Evolutionary conservation across 768 basidiomycete genomes (phyloP), one percentile per base, ranked within the genome.

Genomic region (Mycena vitilis): DNA sequence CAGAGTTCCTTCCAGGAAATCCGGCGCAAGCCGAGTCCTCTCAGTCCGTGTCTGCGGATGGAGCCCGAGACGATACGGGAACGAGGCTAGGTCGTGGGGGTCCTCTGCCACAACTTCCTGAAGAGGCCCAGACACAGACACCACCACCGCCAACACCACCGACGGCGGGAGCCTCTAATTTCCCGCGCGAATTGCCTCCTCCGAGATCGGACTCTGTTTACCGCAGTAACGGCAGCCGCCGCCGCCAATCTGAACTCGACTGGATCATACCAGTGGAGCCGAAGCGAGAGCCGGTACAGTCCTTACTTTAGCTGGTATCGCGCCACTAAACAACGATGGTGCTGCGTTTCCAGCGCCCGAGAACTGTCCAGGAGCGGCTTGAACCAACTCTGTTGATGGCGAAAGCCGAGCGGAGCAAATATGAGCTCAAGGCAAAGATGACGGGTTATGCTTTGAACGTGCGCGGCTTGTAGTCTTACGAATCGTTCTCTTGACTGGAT

Each of bases 371-470:
- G 11, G 86, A 89, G 59, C 84, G 91, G 5, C 75, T 93, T 5
- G 49, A 80, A 20, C 87, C 88, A 5, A 92, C 89, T 0, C 74
- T 91, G 3, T 68, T 78, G 0, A 75, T 80, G 4, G 91, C 91
- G 1, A 73, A 72, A 9, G 15, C n/a, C 0, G 86, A 89, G 71
- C 82, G 81, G 61, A 75, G 78, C 25, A 88, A 85, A 62, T 87
- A 83, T 63, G 80, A 81, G 0, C 56, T 71, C 34, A 86, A 85
- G 78, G 86, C 84, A 78, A 52, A 45, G 66, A 53, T 68, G 44
- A 71, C 70, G 23, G 70, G 68, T 15, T 68, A 47, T 20, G 44
- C 65, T 18, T 49, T 70, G 34, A 65, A 70, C 38, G 58, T 51
- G 45, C 51, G 60, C 52, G 40, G 60, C 11, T 13, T 18, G 11